Evolutionary conservation across 108 stramenopile genomes (phyloP).

Genomic region (Chaetoceros tenuissimus): DNA sequence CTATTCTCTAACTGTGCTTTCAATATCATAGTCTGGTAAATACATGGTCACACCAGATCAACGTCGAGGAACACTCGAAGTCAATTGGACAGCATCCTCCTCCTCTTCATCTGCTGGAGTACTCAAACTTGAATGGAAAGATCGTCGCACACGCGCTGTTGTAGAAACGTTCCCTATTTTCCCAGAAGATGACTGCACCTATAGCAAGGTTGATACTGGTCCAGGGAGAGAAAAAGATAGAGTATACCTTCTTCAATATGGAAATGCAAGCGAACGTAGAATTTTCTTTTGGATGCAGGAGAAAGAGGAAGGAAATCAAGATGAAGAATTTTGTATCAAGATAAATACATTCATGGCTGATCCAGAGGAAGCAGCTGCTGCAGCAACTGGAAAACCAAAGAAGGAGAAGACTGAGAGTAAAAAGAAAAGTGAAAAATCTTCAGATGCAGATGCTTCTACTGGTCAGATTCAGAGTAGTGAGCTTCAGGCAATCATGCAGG

Average conservation of each 20-base stretch:
- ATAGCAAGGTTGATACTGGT: slow-evolving; percentile 34
- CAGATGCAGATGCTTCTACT: neutral
- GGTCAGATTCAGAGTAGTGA: slow-evolving; percentile 14
- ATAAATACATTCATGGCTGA: slow-evolving; percentile 62
- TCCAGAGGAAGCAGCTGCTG: slow-evolving; percentile 22
- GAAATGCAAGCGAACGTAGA: slow-evolving; percentile 26
- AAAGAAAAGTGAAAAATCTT: neutral
- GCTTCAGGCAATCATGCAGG: slow-evolving; percentile 26
- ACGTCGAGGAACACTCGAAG: slow-evolving; percentile 57
- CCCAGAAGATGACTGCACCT: slow-evolving; percentile 21
- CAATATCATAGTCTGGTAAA: slow-evolving; percentile 48
- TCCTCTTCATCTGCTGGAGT: slow-evolving; percentile 1
- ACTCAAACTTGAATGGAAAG: slow-evolving; percentile 60
- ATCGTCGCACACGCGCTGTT: slow-evolving; percentile 62
- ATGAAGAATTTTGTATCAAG: slow-evolving; percentile 46
- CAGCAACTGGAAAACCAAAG: slow-evolving; percentile 6
- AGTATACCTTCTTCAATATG: slow-evolving; percentile 35
- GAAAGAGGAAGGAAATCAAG: slow-evolving; percentile 30
- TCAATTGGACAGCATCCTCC: slow-evolving; percentile 29
- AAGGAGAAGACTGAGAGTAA: slow-evolving; percentile 1
- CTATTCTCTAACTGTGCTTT: too few relatives aligned
- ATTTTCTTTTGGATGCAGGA: slow-evolving; percentile 75
- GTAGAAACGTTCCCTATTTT: slow-evolving; percentile 28
- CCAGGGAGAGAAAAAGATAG: slow-evolving; percentile 35
- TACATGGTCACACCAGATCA: slow-evolving; percentile 51